Conservation (phyloP, 2,329 filamentous ascomycete genomes). For the Beauveria australis region DNA sequence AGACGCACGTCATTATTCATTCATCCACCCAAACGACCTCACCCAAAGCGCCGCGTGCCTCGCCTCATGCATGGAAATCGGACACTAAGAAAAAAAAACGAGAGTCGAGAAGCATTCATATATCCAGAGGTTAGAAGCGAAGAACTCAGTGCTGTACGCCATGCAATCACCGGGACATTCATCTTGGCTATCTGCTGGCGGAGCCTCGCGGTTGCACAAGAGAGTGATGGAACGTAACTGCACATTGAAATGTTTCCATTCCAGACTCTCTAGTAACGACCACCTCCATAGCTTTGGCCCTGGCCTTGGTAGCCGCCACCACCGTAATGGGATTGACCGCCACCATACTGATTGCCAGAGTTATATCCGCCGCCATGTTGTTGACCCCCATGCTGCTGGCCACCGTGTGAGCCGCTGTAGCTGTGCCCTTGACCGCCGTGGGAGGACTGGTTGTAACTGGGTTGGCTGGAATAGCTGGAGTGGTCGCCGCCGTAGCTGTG, state of each 20-base stretch:
- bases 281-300: constrained; percentile 3
- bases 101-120: background rate
- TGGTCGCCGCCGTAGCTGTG: background rate
- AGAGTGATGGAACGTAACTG: background rate
- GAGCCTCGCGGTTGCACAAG: background rate
- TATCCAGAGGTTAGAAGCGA: background rate
- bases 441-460: background rate
- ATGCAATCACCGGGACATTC: background rate
- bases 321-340: constrained; percentile 5
- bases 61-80: background rate
- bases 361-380: constrained; percentile 2
- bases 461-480: background rate
- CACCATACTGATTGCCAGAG: constrained; percentile 3
- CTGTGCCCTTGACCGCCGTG: constrained; percentile 2
- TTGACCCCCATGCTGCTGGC: constrained; percentile 1
- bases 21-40: background rate
- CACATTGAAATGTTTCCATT: background rate
- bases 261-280: background rate
- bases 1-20: constrained; percentile 8
- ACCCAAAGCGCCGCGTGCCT: constrained; percentile 3
- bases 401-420: background rate
- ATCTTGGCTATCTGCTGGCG: background rate
- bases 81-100: background rate
- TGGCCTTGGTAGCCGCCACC: constrained; percentile 5
- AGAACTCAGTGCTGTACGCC: background rate